Evolutionary conservation across 257 asterid genomes (phyloP), one percentile per base, ranked within the genome.

Genomic region (Solanum habrochaites): DNA sequence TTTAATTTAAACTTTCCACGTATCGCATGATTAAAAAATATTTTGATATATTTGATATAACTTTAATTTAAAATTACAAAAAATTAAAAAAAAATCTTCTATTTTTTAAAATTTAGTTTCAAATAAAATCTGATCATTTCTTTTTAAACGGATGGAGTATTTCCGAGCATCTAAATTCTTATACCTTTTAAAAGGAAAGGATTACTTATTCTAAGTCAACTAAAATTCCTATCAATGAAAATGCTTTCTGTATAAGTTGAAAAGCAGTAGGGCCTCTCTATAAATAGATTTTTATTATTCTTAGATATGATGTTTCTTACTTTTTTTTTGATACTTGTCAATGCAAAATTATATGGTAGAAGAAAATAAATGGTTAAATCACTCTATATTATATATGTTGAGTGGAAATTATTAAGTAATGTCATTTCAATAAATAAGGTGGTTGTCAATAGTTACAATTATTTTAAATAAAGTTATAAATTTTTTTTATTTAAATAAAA

Each of bases 61-160:
- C 1, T 37, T 37, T 37, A 37, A 37, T 37, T 37, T 37, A 37
- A 6, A 37, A 37, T 37, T 6, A 37, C 0, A 37, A 35, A 35
- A 35, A 37, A 37, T 37, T 5, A 37, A 37, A 32, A 37, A 37
- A 32, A 4, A 4, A 4, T 3, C 0, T 37, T 37, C 1, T 35
- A 4, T 35, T 35, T 35, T 5, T 35, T 5, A 1, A 35, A 35
- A 37, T 37, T 37, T 37, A 5, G 0, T 37, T 0, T 1, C 1
- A 37, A 37, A 37, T 37, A 1, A 37, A 37, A 37, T 6, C 1
- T 5, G 2, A 1, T 37, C 1, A 37, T 37, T 5, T 0, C 0
- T 35, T 37, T 37, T 37, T 37, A 5, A 37, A 37, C 39, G 7
- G 7, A 37, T 7, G 0, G 0, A 37, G 7, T 37, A 37, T 32